Conservation (phyloP, 2,329 filamentous ascomycete species). For the Colletotrichum sp. region DNA sequence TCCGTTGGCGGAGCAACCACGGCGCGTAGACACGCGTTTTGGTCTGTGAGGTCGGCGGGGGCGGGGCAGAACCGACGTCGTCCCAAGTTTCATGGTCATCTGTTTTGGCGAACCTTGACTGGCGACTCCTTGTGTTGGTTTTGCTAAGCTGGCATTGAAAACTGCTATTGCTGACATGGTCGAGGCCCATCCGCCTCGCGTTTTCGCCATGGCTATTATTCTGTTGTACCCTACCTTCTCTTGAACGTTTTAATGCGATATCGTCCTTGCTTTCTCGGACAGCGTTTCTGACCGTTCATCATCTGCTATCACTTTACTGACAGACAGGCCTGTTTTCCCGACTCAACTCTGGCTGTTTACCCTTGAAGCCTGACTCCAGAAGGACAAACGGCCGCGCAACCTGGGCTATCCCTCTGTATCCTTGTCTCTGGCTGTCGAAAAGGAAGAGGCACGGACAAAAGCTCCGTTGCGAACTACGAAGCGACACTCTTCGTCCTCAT, state of each 20-base stretch:
- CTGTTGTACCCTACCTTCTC: background rate
- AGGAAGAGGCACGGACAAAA: background rate
- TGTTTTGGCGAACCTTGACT: background rate
- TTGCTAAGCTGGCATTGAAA: background rate
- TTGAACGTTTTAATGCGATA: background rate
- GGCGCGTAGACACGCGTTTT: background rate
- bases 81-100: background rate
- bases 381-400: background rate
- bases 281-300: background rate
- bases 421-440: background rate
- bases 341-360: background rate
- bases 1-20: background rate
- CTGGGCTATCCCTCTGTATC: background rate
- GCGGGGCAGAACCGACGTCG: slow-evolving; percentile 4
- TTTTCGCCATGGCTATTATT: background rate
- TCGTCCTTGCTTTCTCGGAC: background rate
- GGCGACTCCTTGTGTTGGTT: background rate
- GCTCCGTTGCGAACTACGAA: background rate
- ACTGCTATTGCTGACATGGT: background rate
- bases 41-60: background rate
- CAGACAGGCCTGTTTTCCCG: background rate
- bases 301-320: background rate
- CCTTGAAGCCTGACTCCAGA: background rate
- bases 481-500: background rate
- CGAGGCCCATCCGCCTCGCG: background rate